Evolutionary conservation across 1,284 basidiomycete species (phyloP).

Genomic region (Leucoagaricus sp.): DNA sequence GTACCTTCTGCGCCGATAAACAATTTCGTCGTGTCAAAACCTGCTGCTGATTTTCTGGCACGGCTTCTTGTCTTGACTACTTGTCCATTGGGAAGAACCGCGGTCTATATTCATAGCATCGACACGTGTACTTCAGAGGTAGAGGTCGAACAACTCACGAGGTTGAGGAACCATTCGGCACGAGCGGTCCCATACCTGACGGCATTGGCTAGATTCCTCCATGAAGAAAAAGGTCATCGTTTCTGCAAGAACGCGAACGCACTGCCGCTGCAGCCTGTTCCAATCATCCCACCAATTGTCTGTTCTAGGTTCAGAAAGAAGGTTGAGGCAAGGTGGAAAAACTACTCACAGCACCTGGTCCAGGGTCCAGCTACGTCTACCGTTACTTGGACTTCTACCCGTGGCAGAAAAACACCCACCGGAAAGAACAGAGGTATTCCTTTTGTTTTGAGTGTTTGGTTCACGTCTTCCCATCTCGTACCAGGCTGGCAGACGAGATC

Average conservation of each 20-base stretch:
- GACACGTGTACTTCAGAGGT: background rate
- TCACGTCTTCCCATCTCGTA: constrained; percentile 88
- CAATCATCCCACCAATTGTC: constrained; percentile 93
- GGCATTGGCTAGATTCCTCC: constrained; percentile 66
- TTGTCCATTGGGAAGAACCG: constrained; percentile 88
- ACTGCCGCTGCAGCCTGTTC: constrained; percentile 84
- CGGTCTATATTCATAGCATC: constrained; percentile 55
- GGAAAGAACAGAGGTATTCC: constrained; percentile 74
- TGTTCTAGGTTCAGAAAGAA: constrained; percentile 17
- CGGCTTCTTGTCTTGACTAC: constrained; percentile 91
- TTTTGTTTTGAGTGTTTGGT: constrained; percentile 68
- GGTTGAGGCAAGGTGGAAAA: background rate
- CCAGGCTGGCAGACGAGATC: constrained; percentile 84
- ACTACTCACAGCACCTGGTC: constrained; percentile 59
- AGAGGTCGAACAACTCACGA: constrained; percentile 47
- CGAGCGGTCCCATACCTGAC: constrained; percentile 88
- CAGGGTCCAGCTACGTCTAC: constrained; percentile 67
- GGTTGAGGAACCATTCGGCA: constrained; percentile 84
- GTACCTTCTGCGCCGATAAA: constrained; percentile 98
- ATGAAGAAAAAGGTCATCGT: constrained; percentile 7
- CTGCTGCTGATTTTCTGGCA: constrained; percentile 89
- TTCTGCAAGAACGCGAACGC: constrained; percentile 27
- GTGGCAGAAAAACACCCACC: constrained; percentile 41
- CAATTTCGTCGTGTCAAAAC: constrained; percentile 91
- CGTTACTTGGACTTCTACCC: background rate